Conservation (phyloP, 2,329 filamentous ascomycete species). For the Keithomyces neogunnii region DNA sequence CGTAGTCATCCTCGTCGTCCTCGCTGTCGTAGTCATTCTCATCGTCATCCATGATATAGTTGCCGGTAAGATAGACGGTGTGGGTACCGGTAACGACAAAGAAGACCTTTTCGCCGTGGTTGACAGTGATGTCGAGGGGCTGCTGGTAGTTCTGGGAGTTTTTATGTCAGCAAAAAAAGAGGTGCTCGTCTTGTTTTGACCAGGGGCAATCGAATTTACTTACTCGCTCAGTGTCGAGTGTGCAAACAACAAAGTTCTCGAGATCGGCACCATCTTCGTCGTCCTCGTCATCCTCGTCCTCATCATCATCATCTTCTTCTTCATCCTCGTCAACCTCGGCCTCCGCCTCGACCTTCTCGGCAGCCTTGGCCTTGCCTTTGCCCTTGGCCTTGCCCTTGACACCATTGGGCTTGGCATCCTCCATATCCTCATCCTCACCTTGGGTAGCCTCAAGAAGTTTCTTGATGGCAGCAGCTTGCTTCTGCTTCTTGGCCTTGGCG, state of each 20-base stretch:
- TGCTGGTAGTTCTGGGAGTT: conserved; percentile 78
- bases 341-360: conserved; percentile 45
- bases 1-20: conserved; percentile 67
- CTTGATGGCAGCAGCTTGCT: conserved; percentile 66
- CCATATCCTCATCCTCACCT: conserved; percentile 64
- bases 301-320: conserved; percentile 15
- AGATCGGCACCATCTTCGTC: conserved; percentile 58
- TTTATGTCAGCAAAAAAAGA: conserved; percentile 16
- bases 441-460: conserved; percentile 65
- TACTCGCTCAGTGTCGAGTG: conserved; percentile 87
- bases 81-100: conserved; percentile 89
- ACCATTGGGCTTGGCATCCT: conserved; percentile 54
- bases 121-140: conserved; percentile 84
- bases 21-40: conserved; percentile 47
- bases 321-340: conserved; percentile 51
- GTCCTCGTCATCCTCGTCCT: conserved; percentile 47
- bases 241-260: conserved; percentile 92
- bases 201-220: conserved; percentile 16
- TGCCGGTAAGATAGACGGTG: conserved; percentile 86
- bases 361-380: conserved; percentile 51
- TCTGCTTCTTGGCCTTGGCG: conserved; percentile 79
- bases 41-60: conserved; percentile 76
- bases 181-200: background rate
- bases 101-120: conserved; percentile 81
- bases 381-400: conserved; percentile 51